Evolutionary conservation across 2,329 filamentous ascomycete genomes (phyloP).

Genomic region (Neonectria magnoliae): DNA sequence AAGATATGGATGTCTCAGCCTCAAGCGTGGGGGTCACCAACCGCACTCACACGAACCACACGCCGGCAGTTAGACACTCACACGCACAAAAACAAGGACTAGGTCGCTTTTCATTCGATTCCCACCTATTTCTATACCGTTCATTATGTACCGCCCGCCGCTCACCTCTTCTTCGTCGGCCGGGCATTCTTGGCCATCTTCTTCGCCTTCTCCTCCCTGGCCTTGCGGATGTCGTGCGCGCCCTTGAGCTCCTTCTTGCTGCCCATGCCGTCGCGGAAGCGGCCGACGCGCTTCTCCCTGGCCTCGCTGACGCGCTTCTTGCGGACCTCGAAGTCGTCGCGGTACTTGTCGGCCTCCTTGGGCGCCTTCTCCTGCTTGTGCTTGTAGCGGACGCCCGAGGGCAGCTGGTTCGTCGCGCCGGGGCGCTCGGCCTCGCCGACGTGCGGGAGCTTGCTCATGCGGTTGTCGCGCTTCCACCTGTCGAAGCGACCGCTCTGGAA

Average conservation of each 20-base stretch:
- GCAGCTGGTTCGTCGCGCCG: conserved; percentile 38
- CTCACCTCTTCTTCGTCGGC: conserved; percentile 69
- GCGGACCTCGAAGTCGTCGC: conserved; percentile 88
- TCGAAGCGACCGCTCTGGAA: conserved; percentile 97
- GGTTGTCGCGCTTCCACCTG: conserved; percentile 88
- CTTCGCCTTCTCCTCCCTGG: conserved; percentile 79
- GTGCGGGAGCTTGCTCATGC: conserved; percentile 79
- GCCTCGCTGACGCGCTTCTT: conserved; percentile 92
- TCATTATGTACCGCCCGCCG: not conserved
- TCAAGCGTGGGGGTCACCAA: conserved; percentile 21
- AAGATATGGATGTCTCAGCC: conserved; percentile 16
- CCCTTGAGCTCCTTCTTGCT: conserved; percentile 83
- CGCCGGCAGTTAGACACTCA: not conserved
- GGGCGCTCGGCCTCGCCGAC: conserved; percentile 82
- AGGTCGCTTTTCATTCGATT: not conserved
- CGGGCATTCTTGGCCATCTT: conserved; percentile 88
- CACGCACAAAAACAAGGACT: not conserved
- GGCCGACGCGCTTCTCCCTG: conserved; percentile 82
- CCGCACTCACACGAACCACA: not conserved
- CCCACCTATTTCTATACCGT: not conserved
- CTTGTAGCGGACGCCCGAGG: conserved; percentile 70
- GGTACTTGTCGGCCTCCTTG: conserved; percentile 90
- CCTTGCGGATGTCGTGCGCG: conserved; percentile 85
- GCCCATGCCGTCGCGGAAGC: conserved; percentile 76
- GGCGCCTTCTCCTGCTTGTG: conserved; percentile 90